A percentile compares a stretch with the other conserved stretches of the same genome.
phyloP scores from a whole-genome alignment of 805 yeast genomes.

The Jamesozyma rosinii region DNA sequence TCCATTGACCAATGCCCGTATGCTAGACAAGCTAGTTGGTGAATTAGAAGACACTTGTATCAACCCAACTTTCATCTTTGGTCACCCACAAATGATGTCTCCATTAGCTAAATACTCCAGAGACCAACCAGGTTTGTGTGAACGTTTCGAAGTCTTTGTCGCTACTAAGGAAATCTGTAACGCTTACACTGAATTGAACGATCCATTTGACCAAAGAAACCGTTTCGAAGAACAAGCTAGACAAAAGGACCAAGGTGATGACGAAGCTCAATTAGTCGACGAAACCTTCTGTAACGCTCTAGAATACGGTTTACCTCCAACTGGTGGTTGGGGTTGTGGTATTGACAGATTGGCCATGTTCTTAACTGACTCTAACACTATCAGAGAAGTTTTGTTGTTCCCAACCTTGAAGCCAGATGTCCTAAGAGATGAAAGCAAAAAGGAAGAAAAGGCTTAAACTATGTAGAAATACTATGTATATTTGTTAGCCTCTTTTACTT shows the following conservation, averaged over 20 bases:
- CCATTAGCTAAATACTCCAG: constrained; percentile 96
- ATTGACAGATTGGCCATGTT: constrained; percentile 97
- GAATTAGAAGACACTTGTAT: constrained; percentile 89
- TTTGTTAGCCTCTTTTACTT: not conserved
- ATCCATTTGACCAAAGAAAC: constrained; percentile 95
- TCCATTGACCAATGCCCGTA: constrained; percentile 93
- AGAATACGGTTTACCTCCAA: constrained; percentile 97
- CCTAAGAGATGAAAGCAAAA: constrained; percentile 28
- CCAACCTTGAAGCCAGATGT: constrained; percentile 97
- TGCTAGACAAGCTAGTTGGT: constrained; percentile 96
- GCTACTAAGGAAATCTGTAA: constrained; percentile 97
- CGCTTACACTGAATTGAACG: constrained; percentile 97
- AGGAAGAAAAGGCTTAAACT: constrained; percentile 14
- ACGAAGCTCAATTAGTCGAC: constrained; percentile 93
- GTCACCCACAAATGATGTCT: constrained; percentile 99
- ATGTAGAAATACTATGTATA: not conserved
- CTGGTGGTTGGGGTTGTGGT: constrained; percentile 99
- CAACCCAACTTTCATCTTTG: constrained; percentile 95
- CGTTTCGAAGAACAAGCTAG: constrained; percentile 98
- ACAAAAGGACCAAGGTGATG: constrained; percentile 98
- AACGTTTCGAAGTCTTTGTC: constrained; percentile 95
- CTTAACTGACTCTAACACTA: constrained; percentile 90
- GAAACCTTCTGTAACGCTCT: constrained; percentile 96
- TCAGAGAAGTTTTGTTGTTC: constrained; percentile 94
- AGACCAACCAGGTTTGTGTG: constrained; percentile 87